Conservation (phyloP, 345 rosid genomes). For the Erodium maritimum region DNA sequence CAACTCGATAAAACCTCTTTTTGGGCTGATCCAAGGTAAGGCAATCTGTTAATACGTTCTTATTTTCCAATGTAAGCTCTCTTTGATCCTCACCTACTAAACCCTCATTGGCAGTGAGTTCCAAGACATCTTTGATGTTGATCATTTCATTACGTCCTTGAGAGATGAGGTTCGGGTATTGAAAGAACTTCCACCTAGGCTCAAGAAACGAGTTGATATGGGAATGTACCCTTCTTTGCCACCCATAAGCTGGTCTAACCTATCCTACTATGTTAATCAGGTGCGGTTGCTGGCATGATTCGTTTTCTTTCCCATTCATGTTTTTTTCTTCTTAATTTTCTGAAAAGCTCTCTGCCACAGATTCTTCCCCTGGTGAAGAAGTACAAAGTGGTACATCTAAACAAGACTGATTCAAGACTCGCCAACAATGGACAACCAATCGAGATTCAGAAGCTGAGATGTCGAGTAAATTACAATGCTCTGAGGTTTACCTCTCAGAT, state of each 20-base stretch:
- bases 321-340: neutral
- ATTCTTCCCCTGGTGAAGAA: slow-evolving; percentile 29
- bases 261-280: slow-evolving; percentile 40
- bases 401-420: slow-evolving; percentile 35
- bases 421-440: slow-evolving; percentile 31
- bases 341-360: slow-evolving; percentile 14
- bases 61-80: neutral
- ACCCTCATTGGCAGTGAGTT: slow-evolving; percentile 31
- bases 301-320: neutral
- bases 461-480: slow-evolving; percentile 32
- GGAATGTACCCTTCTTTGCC: slow-evolving; percentile 28
- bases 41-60: neutral
- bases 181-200: slow-evolving; percentile 29
- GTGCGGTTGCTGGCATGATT: slow-evolving; percentile 9
- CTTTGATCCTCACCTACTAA: neutral
- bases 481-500: slow-evolving; percentile 31
- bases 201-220: slow-evolving; percentile 18
- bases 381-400: slow-evolving; percentile 28
- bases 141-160: slow-evolving; percentile 36
- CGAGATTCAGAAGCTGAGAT: slow-evolving; percentile 36
- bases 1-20: slow-evolving; percentile 23
- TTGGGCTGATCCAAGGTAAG: slow-evolving; percentile 28
- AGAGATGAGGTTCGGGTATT: slow-evolving; percentile 35
- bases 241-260: slow-evolving; percentile 44
- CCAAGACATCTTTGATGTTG: slow-evolving; percentile 36